Conservation (phyloP, 2,329 filamentous ascomycete species). For the Neonectria neomacrospora region DNA sequence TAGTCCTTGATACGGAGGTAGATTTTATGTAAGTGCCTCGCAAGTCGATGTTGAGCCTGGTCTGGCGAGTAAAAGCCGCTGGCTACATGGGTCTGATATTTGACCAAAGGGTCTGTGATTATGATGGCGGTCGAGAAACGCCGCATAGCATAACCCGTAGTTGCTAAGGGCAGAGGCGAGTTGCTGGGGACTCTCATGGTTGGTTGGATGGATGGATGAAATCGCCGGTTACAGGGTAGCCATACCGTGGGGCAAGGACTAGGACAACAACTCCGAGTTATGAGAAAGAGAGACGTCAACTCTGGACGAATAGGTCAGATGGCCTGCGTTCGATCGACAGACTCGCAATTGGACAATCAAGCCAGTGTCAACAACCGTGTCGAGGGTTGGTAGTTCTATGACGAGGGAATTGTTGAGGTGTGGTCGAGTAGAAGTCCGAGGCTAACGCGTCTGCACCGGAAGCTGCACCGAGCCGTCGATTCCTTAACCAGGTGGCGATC, state of each 20-base stretch:
- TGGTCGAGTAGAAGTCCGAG: constrained; percentile 1
- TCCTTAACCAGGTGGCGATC: not conserved
- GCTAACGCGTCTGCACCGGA: constrained; percentile 1
- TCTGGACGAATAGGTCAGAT: not conserved
- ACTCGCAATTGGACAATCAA: not conserved
- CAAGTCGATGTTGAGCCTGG: constrained; percentile 76
- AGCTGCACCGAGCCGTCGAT: not conserved
- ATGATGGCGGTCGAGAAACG: constrained; percentile 62
- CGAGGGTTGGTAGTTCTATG: not conserved
- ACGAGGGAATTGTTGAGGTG: not conserved
- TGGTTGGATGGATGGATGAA: not conserved
- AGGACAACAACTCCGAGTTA: not conserved
- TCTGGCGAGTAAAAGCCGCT: constrained; percentile 75
- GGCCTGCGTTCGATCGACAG: not conserved
- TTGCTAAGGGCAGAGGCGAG: constrained; percentile 17
- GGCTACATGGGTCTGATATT: constrained; percentile 77
- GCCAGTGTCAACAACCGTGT: no score
- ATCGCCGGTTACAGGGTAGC: constrained; percentile 7
- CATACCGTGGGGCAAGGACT: constrained; percentile 10
- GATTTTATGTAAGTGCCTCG: constrained; percentile 80
- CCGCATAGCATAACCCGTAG: constrained; percentile 41
- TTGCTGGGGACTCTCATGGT: constrained; percentile 17
- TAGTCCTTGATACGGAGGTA: constrained; percentile 83
- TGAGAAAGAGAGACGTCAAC: not conserved
- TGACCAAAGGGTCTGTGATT: constrained; percentile 78